These are phyloP conservation scores for Diatrype stigma DNA, from an alignment of 2,329 filamentous ascomycete genomes.

Conservation along the genomic window DNA sequence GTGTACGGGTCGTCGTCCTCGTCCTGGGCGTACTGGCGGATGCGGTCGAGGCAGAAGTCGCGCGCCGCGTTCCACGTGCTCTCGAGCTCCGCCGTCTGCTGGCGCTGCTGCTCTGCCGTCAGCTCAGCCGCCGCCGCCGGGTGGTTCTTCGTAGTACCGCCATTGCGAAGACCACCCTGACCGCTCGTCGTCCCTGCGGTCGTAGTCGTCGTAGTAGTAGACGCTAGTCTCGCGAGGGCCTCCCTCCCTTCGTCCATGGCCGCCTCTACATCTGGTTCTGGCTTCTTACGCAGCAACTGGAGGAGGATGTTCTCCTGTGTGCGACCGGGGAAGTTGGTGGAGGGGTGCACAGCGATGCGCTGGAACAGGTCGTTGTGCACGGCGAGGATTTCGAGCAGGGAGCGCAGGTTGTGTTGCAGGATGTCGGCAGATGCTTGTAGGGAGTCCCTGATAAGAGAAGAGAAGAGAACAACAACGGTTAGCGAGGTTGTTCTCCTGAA, in stretches of 20 bases:
- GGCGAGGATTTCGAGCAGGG: conserved; percentile 60
- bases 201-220: neutral
- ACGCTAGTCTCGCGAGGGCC: conserved; percentile 19
- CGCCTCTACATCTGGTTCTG: conserved; percentile 72
- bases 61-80: conserved; percentile 34
- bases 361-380: conserved; percentile 65
- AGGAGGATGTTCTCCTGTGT: conserved; percentile 63
- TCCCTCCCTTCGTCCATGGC: conserved; percentile 63
- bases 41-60: conserved; percentile 26
- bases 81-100: conserved; percentile 29
- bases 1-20: conserved; percentile 66
- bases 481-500: no score
- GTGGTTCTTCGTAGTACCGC: conserved; percentile 12
- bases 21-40: conserved; percentile 34
- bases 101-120: conserved; percentile 36
- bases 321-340: conserved; percentile 68
- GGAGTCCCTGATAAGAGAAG: conserved; percentile 53
- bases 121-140: conserved; percentile 21
- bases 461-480: no score
- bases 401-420: conserved; percentile 65
- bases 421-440: conserved; percentile 69
- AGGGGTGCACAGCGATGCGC: conserved; percentile 69
- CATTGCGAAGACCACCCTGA: neutral
- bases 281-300: conserved; percentile 75
- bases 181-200: neutral